phyloP scores from a whole-genome alignment of 2,329 filamentous ascomycete species.

The Incumbomyces lentus region DNA sequence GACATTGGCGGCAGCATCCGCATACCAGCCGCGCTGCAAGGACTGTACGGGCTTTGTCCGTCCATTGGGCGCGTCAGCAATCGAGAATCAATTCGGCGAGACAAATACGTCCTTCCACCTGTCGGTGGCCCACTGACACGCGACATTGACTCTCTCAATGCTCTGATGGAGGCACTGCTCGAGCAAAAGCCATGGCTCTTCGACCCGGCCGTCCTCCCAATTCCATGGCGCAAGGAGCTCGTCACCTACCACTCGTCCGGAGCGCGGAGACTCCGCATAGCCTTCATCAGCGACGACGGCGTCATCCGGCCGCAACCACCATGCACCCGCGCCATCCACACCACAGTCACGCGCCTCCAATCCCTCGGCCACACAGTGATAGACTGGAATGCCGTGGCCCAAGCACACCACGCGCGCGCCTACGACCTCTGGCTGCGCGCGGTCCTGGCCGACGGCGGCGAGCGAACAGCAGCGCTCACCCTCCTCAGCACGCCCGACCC shows the following conservation, averaged over 20 bases:
- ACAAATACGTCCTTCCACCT: conserved; percentile 31
- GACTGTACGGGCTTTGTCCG: conserved; percentile 35
- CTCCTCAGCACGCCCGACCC: conserved; percentile 19
- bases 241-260: conserved; percentile 31
- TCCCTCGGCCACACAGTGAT: conserved; percentile 43
- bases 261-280: conserved; percentile 38
- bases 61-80: conserved; percentile 24
- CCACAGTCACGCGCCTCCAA: conserved; percentile 45
- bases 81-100: conserved; percentile 6
- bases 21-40: conserved; percentile 42
- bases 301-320: conserved; percentile 48
- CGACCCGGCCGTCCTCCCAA: conserved; percentile 45
- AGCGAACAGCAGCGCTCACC: conserved; percentile 23
- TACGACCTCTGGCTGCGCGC: conserved; percentile 27
- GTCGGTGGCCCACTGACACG: conserved; percentile 47
- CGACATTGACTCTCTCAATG: conserved; percentile 36
- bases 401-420: conserved; percentile 19
- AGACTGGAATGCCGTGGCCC: conserved; percentile 25
- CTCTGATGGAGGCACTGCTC: conserved; percentile 33
- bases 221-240: conserved; percentile 42
- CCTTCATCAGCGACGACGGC: conserved; percentile 42
- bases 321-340: conserved; percentile 37
- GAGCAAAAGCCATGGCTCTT: conserved; percentile 40
- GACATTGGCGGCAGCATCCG: conserved; percentile 46
- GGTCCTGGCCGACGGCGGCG: conserved; percentile 26